Evolutionary conservation across 2,329 filamentous ascomycete species (phyloP), one percentile per base, ranked within the genome.

Genomic region (Arachnopeziza araneosa): DNA sequence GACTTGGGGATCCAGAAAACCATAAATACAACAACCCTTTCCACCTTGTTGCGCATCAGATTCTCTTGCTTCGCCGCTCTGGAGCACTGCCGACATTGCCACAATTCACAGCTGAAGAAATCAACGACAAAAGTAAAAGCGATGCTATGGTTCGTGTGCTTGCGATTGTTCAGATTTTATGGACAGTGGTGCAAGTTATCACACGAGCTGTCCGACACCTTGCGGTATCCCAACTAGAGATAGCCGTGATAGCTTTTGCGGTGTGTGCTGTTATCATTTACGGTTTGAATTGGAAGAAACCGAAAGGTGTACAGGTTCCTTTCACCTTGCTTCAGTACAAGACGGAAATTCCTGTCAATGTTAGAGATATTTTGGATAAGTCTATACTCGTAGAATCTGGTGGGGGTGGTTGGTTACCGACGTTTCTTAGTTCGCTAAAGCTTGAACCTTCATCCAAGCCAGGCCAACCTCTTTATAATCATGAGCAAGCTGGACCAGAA

Each of bases 21-120:
- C 17, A 3, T 5, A 44, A 12, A 4, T 23, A 22, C n/a, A 22
- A 22, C n/a, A 50, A 58, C 24, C 59, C 56, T 1, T 56, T 51
- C 10, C 50, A 61, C 30, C 23, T 61, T 22, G 26, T 14, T 19
- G 56, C 56, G 12, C 10, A 10, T 3, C 44, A 59, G 6, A 50
- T 62, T 24, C 14, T 51, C 1, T 12, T 14, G 17, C 55, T 62
- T 48, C 57, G 54, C 14, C 7, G 24, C 49, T 44, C 2, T 54
- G 54, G 44, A 1, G 10, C 55, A 24, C 24, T 64, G 6, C 14
- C 30, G 21, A 55, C 24, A 30, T 26, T 60, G 6, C 60, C 57
- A n/a, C 23, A 67, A 67, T 51, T 80, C 58, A 78, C 78, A 0
- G 80, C 83, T 61, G 79, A 77, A 1, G 79, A 82, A 55, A 73